Evolutionary conservation across 2,329 filamentous ascomycete species (phyloP), one percentile per base, ranked within the genome.

Genomic region (Helotiales sp.): DNA sequence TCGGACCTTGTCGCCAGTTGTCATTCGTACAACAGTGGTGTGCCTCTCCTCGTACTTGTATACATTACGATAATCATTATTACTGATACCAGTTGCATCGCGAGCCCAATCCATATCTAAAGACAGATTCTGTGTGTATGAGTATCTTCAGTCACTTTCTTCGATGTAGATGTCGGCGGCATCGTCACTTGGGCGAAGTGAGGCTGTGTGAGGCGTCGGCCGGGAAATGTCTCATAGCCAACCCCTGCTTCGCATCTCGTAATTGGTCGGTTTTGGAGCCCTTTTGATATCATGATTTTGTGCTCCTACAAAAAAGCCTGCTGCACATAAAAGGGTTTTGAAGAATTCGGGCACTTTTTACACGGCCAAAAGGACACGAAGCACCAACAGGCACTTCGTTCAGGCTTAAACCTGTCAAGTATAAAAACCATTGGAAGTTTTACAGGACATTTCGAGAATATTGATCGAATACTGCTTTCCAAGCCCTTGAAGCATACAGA

Each of bases 1-100:
- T 46, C 42, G 27, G 8, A 46, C 54, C n/a, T 50, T 56, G 10
- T 42, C 13, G 22, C 54, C 54, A 56, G 27, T 51, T 17, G 27
- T 56, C 54, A 46, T 46, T 27, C 42, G 42, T 7, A 46, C 42
- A 27, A 46, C 42, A 13, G 42, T 46, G 42, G 42, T 46, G 9
- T 17, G 27, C 42, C 27, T 46, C 42, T 46, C 42, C 17, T 46
- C 42, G 22, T 46, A 46, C 17, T 46, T 46, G 22, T 27, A 46
- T 15, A 46, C 42, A 46, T 46, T 46, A 9, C 42, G 42, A 46
- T 46, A 46, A 46, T 46, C 42, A 46, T 27, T 46, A 2, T 46
- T 13, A 24, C 42, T 46, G 42, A 46, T 46, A 46, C 42, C 42
- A 7, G 22, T 27, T 27, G 27, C 12, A 46, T 46, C 42, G n/a